These are phyloP conservation scores for Dichotomocladium elegans DNA, from an alignment of 371 early-diverging fungal species.

Conservation along the genomic window DNA sequence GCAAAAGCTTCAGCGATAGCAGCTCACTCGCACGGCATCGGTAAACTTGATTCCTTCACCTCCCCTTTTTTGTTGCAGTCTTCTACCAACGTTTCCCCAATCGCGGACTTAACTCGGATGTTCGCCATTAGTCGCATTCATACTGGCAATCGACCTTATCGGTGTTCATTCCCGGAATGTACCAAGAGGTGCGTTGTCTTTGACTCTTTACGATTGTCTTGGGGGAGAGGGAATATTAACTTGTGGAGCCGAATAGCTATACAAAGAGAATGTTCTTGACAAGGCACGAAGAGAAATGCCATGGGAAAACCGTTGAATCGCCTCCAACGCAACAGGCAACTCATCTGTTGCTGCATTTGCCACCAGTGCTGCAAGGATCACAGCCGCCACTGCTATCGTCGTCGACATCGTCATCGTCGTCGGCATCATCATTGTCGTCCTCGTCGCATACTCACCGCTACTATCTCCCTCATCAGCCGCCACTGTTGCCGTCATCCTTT, in stretches of 20 bases:
- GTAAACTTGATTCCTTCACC: conserved; percentile 14
- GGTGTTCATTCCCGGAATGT: conserved; percentile 43
- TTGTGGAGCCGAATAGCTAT: background rate
- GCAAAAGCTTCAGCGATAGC: conserved; percentile 55
- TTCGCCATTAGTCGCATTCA: conserved; percentile 53
- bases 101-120: background rate
- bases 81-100: background rate
- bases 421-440: background rate
- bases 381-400: background rate
- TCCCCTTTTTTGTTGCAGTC: background rate
- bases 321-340: background rate
- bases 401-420: background rate
- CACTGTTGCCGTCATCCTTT: background rate
- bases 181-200: conserved; percentile 22
- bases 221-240: background rate
- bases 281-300: conserved; percentile 9
- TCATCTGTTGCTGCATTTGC: background rate
- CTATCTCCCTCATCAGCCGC: background rate
- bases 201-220: background rate
- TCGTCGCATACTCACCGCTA: background rate
- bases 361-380: background rate
- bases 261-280: conserved; percentile 9
- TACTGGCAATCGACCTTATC: conserved; percentile 65
- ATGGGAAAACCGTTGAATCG: background rate
- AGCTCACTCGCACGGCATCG: conserved; percentile 35